phyloP scores from a whole-genome alignment of 306 rosid genomes.

The Fagus sylvatica region DNA sequence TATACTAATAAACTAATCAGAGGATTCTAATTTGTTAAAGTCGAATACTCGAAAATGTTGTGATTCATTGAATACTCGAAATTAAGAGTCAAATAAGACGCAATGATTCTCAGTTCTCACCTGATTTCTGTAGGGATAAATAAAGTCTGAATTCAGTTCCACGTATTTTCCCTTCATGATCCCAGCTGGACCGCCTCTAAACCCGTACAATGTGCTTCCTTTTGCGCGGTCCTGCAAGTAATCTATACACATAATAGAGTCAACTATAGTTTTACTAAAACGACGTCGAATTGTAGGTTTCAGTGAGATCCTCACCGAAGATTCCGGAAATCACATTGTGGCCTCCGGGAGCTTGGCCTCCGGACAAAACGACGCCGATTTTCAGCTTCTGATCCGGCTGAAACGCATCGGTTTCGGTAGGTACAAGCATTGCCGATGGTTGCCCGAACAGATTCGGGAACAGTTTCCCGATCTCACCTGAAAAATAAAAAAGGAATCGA shows the following conservation, averaged over 20 bases:
- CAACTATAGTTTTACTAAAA: not conserved
- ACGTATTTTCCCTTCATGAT: slow-evolving; percentile 87
- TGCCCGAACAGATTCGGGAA: slow-evolving; percentile 88
- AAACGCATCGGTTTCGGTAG: slow-evolving; percentile 30
- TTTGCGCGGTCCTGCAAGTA: slow-evolving; percentile 76
- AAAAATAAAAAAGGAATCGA: not conserved
- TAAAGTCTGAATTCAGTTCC: slow-evolving; percentile 69
- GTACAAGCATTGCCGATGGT: slow-evolving; percentile 70
- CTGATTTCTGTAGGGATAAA: slow-evolving; percentile 96
- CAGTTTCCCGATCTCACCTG: slow-evolving; percentile 92
- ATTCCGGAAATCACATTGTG: slow-evolving; percentile 96
- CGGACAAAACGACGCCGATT: slow-evolving; percentile 94
- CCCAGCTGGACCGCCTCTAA: slow-evolving; percentile 97
- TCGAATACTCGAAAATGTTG: no score
- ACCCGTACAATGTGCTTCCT: slow-evolving; percentile 89
- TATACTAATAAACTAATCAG: not conserved
- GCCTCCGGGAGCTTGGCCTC: slow-evolving; percentile 99
- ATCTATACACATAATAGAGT: slow-evolving; percentile 42
- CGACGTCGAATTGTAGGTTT: not conserved
- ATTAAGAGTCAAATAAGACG: not conserved
- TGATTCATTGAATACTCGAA: not conserved
- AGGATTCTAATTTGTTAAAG: not conserved
- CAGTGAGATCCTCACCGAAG: slow-evolving; percentile 54
- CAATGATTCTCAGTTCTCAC: slow-evolving; percentile 25
- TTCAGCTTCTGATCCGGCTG: slow-evolving; percentile 54